phyloP scores from a whole-genome alignment of 2,329 filamentous ascomycete species.

The Huntiella omanensis region DNA sequence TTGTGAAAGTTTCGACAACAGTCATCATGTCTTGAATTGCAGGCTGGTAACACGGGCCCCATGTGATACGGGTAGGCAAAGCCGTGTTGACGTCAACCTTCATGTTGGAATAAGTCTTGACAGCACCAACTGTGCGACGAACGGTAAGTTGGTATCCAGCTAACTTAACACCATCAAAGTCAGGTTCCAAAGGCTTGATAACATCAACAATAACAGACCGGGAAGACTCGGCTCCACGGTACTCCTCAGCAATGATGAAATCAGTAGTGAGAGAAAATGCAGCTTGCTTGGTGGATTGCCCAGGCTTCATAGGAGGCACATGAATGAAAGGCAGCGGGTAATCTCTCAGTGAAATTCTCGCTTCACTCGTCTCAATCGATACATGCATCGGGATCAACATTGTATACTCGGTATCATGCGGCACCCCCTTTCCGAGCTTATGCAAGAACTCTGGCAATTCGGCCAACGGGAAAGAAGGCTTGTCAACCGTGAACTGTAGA shows the following conservation, averaged over 20 bases:
- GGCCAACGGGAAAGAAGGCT: constrained; percentile 71
- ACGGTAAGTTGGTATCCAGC: constrained; percentile 68
- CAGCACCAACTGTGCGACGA: constrained; percentile 74
- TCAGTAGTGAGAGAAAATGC: constrained; percentile 72
- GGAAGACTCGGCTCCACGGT: constrained; percentile 59
- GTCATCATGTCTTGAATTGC: constrained; percentile 99
- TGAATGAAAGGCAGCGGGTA: constrained; percentile 87
- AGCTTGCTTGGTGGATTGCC: constrained; percentile 62
- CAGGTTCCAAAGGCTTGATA: constrained; percentile 39
- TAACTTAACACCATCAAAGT: constrained; percentile 8
- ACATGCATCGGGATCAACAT: constrained; percentile 80
- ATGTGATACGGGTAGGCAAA: constrained; percentile 81
- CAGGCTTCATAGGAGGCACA: constrained; percentile 62
- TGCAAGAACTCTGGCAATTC: constrained; percentile 73
- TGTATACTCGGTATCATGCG: constrained; percentile 74
- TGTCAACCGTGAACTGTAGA: constrained; percentile 69
- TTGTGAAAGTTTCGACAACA: constrained; percentile 92
- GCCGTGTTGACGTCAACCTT: constrained; percentile 82
- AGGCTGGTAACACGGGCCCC: constrained; percentile 94
- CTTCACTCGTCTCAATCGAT: constrained; percentile 78
- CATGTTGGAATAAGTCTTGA: constrained; percentile 93
- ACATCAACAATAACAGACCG: constrained; percentile 69
- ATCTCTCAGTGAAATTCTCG: constrained; percentile 68
- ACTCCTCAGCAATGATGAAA: constrained; percentile 93
- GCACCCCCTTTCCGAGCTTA: constrained; percentile 90